Evolutionary conservation across 345 rosid species (phyloP).

Genomic region (Camelina neglecta): DNA sequence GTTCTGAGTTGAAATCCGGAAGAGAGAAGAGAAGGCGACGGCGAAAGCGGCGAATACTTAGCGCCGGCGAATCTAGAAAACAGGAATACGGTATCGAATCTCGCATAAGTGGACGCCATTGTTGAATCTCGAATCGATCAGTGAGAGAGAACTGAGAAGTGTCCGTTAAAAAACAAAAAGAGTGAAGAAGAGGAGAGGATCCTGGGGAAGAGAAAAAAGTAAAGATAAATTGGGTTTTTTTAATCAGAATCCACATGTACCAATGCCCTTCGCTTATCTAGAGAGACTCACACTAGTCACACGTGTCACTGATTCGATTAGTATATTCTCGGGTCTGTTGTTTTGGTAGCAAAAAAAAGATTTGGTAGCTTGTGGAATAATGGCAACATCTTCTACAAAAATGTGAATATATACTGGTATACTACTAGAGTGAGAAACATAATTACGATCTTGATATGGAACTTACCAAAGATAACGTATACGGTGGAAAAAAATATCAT

Average conservation of each 20-base stretch:
- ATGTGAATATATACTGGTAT: not conserved
- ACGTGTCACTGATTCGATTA: not conserved
- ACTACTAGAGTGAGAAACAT: not conserved
- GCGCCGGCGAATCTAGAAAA: conserved; percentile 34
- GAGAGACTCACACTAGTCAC: no score
- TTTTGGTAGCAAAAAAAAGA: no score
- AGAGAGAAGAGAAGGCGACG: conserved; percentile 38
- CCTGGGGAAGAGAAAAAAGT: conserved; percentile 20
- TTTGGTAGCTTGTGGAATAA: no score
- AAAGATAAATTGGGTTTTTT: not conserved
- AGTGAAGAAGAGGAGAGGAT: not conserved
- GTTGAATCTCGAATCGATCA: not conserved
- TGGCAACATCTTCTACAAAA: not conserved
- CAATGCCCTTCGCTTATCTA: conserved; percentile 26
- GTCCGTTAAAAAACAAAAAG: conserved; percentile 14
- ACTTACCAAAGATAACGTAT: no score
- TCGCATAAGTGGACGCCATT: conserved; percentile 52
- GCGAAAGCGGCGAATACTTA: conserved; percentile 29
- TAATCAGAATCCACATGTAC: conserved; percentile 43
- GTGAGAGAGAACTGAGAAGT: not conserved
- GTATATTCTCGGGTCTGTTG: not conserved
- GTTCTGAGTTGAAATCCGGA: conserved; percentile 44
- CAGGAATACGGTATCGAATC: conserved; percentile 46
- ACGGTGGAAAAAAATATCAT: no score
- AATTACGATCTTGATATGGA: no score